A percentile compares a stretch with the other conserved stretches of the same genome.
These are phyloP conservation scores for Saccharomycopsis vini DNA, from an alignment of 805 yeast genomes.

Conservation along the genomic window DNA sequence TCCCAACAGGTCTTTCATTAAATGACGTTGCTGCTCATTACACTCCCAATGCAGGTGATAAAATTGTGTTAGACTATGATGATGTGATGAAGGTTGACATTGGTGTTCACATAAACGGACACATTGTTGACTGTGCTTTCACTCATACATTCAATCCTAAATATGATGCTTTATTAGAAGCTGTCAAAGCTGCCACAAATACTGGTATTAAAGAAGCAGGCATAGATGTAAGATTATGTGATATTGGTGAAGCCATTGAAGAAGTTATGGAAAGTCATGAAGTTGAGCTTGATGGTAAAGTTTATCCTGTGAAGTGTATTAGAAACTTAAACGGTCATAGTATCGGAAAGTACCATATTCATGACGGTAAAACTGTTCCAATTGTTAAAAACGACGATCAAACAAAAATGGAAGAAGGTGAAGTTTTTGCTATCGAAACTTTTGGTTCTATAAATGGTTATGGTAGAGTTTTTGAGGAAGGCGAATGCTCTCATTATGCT, in stretches of 20 bases:
- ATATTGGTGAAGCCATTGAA: slow-evolving; percentile 91
- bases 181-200: slow-evolving; percentile 88
- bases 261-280: slow-evolving; percentile 97
- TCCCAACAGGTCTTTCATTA: slow-evolving; percentile 94
- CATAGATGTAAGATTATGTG: slow-evolving; percentile 89
- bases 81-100: slow-evolving; percentile 96
- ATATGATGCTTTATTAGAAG: slow-evolving; percentile 71
- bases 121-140: slow-evolving; percentile 90
- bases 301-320: slow-evolving; percentile 78
- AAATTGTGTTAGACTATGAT: slow-evolving; percentile 65
- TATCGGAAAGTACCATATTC: slow-evolving; percentile 75
- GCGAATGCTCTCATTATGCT: slow-evolving; percentile 94
- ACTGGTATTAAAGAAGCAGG: slow-evolving; percentile 92
- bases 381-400: slow-evolving; percentile 87
- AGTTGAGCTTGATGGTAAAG: slow-evolving; percentile 80
- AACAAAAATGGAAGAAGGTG: slow-evolving; percentile 99
- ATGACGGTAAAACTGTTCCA: slow-evolving; percentile 94
- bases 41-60: slow-evolving; percentile 94
- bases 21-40: slow-evolving; percentile 97
- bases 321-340: slow-evolving; percentile 93
- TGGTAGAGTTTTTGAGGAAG: slow-evolving; percentile 77
- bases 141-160: slow-evolving; percentile 80
- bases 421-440: slow-evolving; percentile 95
- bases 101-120: slow-evolving; percentile 94
- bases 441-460: slow-evolving; percentile 88